A percentile compares a stretch with the other conserved stretches of the same genome.
phyloP scores from a whole-genome alignment of 768 basidiomycete species.

The Paxillus involutus region DNA sequence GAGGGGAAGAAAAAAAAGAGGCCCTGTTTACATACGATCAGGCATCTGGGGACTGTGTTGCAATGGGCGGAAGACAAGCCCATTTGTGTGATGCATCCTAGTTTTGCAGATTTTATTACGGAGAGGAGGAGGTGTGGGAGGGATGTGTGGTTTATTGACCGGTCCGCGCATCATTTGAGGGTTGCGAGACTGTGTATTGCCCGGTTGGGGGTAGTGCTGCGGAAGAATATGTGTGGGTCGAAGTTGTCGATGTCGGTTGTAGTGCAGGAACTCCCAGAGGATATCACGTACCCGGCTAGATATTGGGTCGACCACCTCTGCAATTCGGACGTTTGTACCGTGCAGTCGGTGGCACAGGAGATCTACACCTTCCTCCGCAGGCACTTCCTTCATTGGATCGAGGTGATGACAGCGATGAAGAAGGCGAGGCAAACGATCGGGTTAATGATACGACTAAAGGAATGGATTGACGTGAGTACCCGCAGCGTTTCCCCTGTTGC shows the following conservation, averaged over 20 bases:
- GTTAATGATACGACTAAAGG: constrained; percentile 23
- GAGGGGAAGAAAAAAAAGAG: constrained; percentile 12
- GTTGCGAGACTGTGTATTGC: constrained; percentile 26
- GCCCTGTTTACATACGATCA: constrained; percentile 31
- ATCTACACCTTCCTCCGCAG: constrained; percentile 18
- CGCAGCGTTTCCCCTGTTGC: background rate
- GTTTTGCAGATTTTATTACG: constrained; percentile 34
- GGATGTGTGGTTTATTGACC: constrained; percentile 31
- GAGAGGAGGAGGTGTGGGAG: constrained; percentile 27
- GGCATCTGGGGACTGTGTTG: constrained; percentile 24
- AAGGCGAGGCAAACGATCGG: constrained; percentile 33
- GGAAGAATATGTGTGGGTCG: constrained; percentile 26
- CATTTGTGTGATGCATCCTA: constrained; percentile 33
- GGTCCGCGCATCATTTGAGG: constrained; percentile 15
- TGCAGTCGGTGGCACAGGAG: constrained; percentile 9
- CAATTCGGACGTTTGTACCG: constrained; percentile 1
- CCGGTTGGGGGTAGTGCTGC: constrained; percentile 12
- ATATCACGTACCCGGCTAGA: constrained; percentile 22
- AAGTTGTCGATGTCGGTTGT: constrained; percentile 18
- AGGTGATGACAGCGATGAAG: constrained; percentile 29
- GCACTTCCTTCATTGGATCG: constrained; percentile 35
- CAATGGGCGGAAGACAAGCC: constrained; percentile 27
- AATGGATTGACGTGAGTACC: constrained; percentile 25
- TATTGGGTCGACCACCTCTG: constrained; percentile 33
- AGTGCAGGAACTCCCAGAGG: constrained; percentile 21